Evolutionary conservation across 176 grass and related monocot genomes (phyloP), one percentile per base, ranked within the genome.

Genomic region (Carex kokanica): DNA sequence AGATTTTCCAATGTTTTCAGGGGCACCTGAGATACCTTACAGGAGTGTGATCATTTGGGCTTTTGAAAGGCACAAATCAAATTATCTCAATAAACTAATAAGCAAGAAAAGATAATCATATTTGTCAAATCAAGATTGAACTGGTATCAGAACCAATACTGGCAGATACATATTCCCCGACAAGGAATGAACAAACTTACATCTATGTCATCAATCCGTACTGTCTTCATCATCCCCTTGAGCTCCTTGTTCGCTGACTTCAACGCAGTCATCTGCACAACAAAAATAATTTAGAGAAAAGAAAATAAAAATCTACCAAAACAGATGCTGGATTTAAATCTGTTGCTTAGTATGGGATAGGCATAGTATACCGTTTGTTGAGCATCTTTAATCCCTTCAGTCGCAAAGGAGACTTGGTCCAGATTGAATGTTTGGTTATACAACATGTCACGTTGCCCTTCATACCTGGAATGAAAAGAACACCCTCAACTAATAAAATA

Each of bases 221-320:
- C 95, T 0, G 92, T 98, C 77, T 98, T 94, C 95, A 98, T 98
- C 92, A 93, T 90, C 64, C 92, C 92, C 89, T 98, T 98, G 27
- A 98, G 88, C 87, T 98, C 92, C 31, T 98, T 95, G 57, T 98
- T 95, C 1, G 95, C 95, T 15, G 92, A 89, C 84, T 95, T 98
- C 90, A 95, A 80, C 1, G 95, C 95, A 71, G 88, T 79, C 91
- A 98, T 93, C 95, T 98, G 79, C 27, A 64, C 12, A 81, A 78
- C 31, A 11, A 67, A 84, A 10, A 67, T 21, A 65, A 82, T 57
- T 56, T 66, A 17, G 45, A 69, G 63, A 83, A 34, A 34, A 69
- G 15, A 8, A 24, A 64, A 78, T 49, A 78, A 24, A 20, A 32
- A 45, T n/a, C 14, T 52, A 1, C 5, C 4, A 51, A 74, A 64